Base-by-base conservation (phyloP, 1,139 yeast species). In the Candida sojae region DNA sequence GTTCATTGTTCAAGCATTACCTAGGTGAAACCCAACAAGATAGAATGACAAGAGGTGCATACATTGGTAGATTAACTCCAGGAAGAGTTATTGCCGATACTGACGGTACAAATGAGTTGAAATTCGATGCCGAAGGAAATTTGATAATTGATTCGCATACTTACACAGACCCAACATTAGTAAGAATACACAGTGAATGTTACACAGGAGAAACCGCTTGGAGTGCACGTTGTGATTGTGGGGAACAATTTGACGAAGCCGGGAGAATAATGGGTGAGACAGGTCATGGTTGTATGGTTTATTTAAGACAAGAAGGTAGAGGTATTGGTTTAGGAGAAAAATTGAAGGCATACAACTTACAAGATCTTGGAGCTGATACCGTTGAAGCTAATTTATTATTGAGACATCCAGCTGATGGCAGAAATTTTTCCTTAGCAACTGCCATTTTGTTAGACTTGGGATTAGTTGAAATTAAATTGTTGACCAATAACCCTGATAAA, bases 181-280 rank as follows among this genome's bases (percentile, higher is more conserved):
- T 73, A 11, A 79, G 99, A 53, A 91, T 95, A 56, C 99, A 95
- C 64, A 88, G 96, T 5, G 99, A 95, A 64, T 95, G 99, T 67
- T 95, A 93, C 70, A 95, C 99, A 0, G 99, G 99, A 6, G 99
- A 95, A 65, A 93, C 97, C 1, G 98, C 98, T 10, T 95, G 99
- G 97, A 84, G 95, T 50, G 98, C 99, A 2, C 80, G 99, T 47
- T 95, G 99, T 67, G 99, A 95, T 68, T 95, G 99, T 69, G 99
- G 99, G 11, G 99, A 95, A 67, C 99, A 95, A 72, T 88, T 95
- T 58, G 97, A 93, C 67, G 97, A 95, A 67, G 98, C 99, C 1
- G 99, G 98, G 7, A 79, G 96, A 53, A 70, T 88, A 41, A 93
- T 95, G 92, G 96, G 96, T 5, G 73, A 79, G 47, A 77, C 76